A percentile compares a stretch with the other conserved stretches of the same genome.
Conservation (phyloP, 2,329 filamentous ascomycete genomes). For the Cercospora beticola region DNA sequence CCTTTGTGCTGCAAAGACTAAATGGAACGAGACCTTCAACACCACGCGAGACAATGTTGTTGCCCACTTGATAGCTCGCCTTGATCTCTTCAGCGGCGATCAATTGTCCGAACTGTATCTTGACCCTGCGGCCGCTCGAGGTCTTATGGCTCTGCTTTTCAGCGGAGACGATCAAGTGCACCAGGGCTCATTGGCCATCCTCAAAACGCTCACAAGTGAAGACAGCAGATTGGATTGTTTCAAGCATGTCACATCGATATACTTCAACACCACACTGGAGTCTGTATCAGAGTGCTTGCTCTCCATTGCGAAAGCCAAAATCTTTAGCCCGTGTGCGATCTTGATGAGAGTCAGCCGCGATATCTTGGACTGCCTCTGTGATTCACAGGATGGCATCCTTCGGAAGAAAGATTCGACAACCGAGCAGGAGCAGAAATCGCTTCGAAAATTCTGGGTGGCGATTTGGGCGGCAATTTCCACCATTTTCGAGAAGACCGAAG, state of each 20-base stretch:
- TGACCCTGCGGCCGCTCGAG: conserved; percentile 66
- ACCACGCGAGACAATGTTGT: conserved; percentile 64
- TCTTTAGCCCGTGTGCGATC: conserved; percentile 59
- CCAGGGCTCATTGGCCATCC: conserved; percentile 74
- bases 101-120: conserved; percentile 70
- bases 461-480: conserved; percentile 80
- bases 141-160: conserved; percentile 75
- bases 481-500: conserved; percentile 79
- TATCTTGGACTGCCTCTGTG: conserved; percentile 63
- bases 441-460: conserved; percentile 78
- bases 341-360: conserved; percentile 63
- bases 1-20: conserved; percentile 58
- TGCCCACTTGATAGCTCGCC: conserved; percentile 70
- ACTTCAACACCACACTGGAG: conserved; percentile 57
- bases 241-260: conserved; percentile 58
- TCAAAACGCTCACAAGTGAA: conserved; percentile 79
- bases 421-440: conserved; percentile 60
- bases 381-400: conserved; percentile 62
- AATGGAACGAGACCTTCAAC: conserved; percentile 74
- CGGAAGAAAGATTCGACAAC: conserved; percentile 56
- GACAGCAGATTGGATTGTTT: conserved; percentile 61
- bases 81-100: conserved; percentile 71
- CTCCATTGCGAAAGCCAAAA: conserved; percentile 56
- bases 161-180: conserved; percentile 78
- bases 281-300: conserved; percentile 58